Conservation (phyloP, 768 basidiomycete species). For the Tulasnella sp. region DNA sequence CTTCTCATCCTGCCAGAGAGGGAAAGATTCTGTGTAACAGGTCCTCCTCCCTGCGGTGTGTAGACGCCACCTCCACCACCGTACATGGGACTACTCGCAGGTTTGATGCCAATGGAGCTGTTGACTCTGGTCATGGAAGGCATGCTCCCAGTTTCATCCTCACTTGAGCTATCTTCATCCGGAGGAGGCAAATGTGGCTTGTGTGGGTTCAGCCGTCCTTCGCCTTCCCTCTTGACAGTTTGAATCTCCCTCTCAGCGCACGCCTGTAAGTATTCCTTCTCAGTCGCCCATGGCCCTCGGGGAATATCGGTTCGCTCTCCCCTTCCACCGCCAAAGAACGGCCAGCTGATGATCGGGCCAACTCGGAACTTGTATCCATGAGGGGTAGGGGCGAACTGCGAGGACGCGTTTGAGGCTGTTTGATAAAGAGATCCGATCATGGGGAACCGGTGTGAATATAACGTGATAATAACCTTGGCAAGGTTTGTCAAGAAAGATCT, state of each 20-base stretch:
- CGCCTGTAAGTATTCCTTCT: constrained; percentile 49
- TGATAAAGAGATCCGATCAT: constrained; percentile 55
- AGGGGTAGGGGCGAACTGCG: not conserved
- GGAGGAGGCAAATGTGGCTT: constrained; percentile 70
- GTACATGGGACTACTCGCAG: not conserved
- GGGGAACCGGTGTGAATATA: constrained; percentile 68
- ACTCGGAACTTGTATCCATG: constrained; percentile 38
- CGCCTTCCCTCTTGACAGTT: constrained; percentile 67
- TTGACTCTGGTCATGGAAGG: not conserved
- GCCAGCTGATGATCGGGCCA: constrained; percentile 82
- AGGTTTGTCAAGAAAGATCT: constrained; percentile 56
- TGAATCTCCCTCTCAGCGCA: constrained; percentile 62
- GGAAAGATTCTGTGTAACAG: not conserved
- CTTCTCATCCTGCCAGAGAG: constrained; percentile 15
- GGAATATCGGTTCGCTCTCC: constrained; percentile 63
- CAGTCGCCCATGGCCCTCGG: constrained; percentile 67
- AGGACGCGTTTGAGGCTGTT: not conserved
- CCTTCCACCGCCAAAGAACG: constrained; percentile 77
- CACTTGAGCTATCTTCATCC: constrained; percentile 1
- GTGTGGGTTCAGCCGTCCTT: constrained; percentile 62
- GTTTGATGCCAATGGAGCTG: not conserved
- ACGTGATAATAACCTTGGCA: constrained; percentile 54
- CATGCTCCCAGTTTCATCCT: constrained; percentile 11
- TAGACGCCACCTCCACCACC: not conserved
- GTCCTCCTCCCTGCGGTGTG: not conserved